Percentiles rank a stretch among this genome's conserved stretches.
These are phyloP conservation scores for Penicillium arizonense DNA, from an alignment of 495 filamentous ascomycete species.

Conservation along the genomic window DNA sequence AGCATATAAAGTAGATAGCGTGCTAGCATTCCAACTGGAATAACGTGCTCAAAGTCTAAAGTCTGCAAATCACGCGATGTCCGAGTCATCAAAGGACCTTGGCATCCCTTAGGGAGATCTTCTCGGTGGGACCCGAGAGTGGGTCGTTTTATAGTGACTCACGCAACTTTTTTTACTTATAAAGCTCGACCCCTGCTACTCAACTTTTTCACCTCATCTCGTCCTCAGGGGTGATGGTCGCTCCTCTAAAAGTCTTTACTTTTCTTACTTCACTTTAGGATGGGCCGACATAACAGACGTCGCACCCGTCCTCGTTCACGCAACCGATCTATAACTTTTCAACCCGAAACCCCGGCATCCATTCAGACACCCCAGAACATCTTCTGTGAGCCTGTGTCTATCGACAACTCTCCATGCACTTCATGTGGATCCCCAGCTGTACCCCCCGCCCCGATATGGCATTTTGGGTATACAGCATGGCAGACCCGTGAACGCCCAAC, in stretches of 20 bases:
- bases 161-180: conserved; percentile 10
- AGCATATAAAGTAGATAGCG: no score
- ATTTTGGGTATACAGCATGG: conserved; percentile 40
- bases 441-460: conserved; percentile 42
- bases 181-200: conserved; percentile 16
- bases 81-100: no score
- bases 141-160: conserved; percentile 24
- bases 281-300: conserved; percentile 51
- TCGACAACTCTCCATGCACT: conserved; percentile 16
- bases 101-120: no score
- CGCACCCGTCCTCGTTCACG: conserved; percentile 44
- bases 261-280: conserved; percentile 22
- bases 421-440: conserved; percentile 18
- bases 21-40: background rate
- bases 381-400: conserved; percentile 3
- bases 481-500: conserved; percentile 31
- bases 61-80: conserved; percentile 9
- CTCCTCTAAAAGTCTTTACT: conserved; percentile 29
- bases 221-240: conserved; percentile 48
- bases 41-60: conserved; percentile 11
- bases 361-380: conserved; percentile 12
- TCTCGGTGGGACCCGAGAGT: background rate
- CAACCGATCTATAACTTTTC: conserved; percentile 21
- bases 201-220: conserved; percentile 38
- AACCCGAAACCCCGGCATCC: conserved; percentile 2